Evolutionary conservation across 257 asterid species (phyloP).

Genomic region (Solanum lignicaule): DNA sequence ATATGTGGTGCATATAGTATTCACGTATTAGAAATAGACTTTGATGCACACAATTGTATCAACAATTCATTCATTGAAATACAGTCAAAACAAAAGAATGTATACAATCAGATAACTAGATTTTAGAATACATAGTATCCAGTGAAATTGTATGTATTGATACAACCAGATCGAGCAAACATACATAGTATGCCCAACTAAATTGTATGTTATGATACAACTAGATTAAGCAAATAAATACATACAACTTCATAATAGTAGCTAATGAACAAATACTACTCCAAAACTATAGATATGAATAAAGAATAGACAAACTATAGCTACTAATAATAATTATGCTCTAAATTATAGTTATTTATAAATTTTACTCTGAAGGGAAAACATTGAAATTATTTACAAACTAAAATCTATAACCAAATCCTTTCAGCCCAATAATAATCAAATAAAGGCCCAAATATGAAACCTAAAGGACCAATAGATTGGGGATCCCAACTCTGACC

Average conservation of each 20-base stretch:
- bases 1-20: background rate
- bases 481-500: fast-evolving
- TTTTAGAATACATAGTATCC: too few species aligned
- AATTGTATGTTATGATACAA: background rate
- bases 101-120: background rate
- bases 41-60: background rate
- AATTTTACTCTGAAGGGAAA: too few species aligned
- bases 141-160: background rate
- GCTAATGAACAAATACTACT: background rate
- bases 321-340: background rate
- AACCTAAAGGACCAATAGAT: background rate
- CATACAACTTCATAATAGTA: background rate
- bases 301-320: background rate
- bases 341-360: background rate
- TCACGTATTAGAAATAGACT: too few species aligned
- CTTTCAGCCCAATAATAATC: background rate
- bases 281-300: background rate
- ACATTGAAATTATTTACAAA: background rate
- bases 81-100: too few species aligned
- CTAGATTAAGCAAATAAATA: background rate
- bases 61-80: background rate
- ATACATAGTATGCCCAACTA: background rate
- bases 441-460: background rate
- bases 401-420: fast-evolving
- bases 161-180: background rate